Evolutionary conservation across 352 stramenopile genomes (phyloP).

Genomic region (Globisporangium solare): DNA sequence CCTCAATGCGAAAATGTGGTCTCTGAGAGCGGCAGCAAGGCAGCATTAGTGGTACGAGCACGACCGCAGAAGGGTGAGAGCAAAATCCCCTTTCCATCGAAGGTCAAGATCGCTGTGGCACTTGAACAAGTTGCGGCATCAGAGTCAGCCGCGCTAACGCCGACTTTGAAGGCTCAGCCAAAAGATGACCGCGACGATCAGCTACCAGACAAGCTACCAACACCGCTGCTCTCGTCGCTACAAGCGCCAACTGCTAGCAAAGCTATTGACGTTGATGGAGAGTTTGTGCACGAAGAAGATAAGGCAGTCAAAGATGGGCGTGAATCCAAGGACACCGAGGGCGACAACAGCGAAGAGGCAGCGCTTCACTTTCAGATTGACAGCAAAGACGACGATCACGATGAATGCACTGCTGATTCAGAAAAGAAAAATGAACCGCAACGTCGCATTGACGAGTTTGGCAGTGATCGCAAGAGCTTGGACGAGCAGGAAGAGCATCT

Average conservation of each 20-base stretch:
- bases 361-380: background rate
- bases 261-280: background rate
- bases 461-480: background rate
- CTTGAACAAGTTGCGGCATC: background rate
- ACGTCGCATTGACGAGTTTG: background rate
- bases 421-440: too few species aligned
- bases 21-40: too few species aligned
- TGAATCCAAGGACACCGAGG: too few species aligned
- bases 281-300: background rate
- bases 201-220: background rate
- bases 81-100: constrained; percentile 30
- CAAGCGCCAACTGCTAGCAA: background rate
- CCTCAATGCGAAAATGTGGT: too few species aligned
- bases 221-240: background rate
- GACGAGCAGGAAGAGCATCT: background rate
- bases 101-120: background rate
- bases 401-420: too few species aligned
- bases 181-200: background rate
- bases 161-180: background rate
- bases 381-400: background rate
- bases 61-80: constrained; percentile 21
- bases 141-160: background rate
- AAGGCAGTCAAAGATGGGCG: background rate
- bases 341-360: background rate
- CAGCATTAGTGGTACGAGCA: constrained; percentile 4